Base-by-base conservation (phyloP, 2,329 filamentous ascomycete species). In the Ceratocystis lukuohia region DNA sequence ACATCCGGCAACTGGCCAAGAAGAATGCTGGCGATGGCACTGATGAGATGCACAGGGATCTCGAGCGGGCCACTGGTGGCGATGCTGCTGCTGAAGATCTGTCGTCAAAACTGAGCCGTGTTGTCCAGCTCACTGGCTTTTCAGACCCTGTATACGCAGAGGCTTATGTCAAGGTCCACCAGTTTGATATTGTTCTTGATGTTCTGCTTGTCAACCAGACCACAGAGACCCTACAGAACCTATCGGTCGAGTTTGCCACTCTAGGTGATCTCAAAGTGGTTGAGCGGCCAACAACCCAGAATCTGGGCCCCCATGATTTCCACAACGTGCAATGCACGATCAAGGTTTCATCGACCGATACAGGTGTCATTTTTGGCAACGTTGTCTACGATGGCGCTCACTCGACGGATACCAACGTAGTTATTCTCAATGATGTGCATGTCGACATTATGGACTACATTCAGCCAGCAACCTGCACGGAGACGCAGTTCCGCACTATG, bases 381-480 rank as follows among this genome's bases (percentile, higher is more conserved):
- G 92, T 99, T 28, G 89, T 99, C 6, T 99, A 99, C 76, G 94
- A 99, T 72, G 94, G 93, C 37, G 84, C 92, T 5, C 91, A 90
- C 77, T 92, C 88, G 61, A 95, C 89, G 1, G 94, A 96, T 74
- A 95, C 89, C 65, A 95, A 96, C 71, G 94, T 99, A 7, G 94
- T 99, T 66, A 99, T 99, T 71, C 83, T 99, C 65, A 97, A 97
- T 74, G 94, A 99, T 75, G 86, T 99, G 37, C 94, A 99, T 73
- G 93, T 97, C 67, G 94, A 99, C 74, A 96, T 99, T 70, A 99
- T 99, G 94, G 94, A 99, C 78, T 99, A 99, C 79, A 99, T 99
- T 73, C 93, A 97, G 75, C 94, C 94, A 1, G 93, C 93, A 5
- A 87, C 91, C 17, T 99, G 94, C 81, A 94, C 91, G 3, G 94